These are phyloP conservation scores for Chrysoporthe puriensis DNA, from an alignment of 2,329 filamentous ascomycete species.

Conservation along the genomic window DNA sequence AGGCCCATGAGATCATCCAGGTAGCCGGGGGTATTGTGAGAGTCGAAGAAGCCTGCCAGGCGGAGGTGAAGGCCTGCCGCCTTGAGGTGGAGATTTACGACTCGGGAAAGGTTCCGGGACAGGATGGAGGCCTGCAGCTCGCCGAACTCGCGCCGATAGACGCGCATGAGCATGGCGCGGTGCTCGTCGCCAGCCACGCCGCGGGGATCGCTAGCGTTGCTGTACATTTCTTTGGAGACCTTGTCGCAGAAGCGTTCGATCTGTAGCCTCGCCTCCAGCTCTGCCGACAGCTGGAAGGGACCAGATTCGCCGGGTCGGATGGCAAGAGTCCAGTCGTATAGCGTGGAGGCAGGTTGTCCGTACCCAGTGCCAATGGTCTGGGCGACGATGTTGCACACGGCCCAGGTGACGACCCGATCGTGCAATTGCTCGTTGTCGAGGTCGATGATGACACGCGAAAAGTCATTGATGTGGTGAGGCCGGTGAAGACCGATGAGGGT, in stretches of 20 bases:
- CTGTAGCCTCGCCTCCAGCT: conserved; percentile 69
- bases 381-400: conserved; percentile 82
- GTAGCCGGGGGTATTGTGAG: conserved; percentile 71
- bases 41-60: conserved; percentile 80
- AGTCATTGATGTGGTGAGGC: conserved; percentile 81
- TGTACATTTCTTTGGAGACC: conserved; percentile 78
- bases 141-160: conserved; percentile 67
- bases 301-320: conserved; percentile 63
- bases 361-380: conserved; percentile 83
- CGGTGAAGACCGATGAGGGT: conserved; percentile 83
- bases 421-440: conserved; percentile 78
- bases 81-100: conserved; percentile 68
- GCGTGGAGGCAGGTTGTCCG: conserved; percentile 77
- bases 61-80: conserved; percentile 77
- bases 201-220: conserved; percentile 73
- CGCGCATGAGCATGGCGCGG: conserved; percentile 67
- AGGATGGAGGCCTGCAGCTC: conserved; percentile 65
- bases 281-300: conserved; percentile 60
- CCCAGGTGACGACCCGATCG: conserved; percentile 80
- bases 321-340: conserved; percentile 75
- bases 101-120: conserved; percentile 60
- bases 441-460: conserved; percentile 74
- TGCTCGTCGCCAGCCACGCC: conserved; percentile 71
- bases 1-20: conserved; percentile 75
- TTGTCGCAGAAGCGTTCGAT: conserved; percentile 79